A percentile compares a stretch with the other conserved stretches of the same genome.
Evolutionary conservation across 352 stramenopile genomes (phyloP).

Genomic region (Phytophthora europaea): DNA sequence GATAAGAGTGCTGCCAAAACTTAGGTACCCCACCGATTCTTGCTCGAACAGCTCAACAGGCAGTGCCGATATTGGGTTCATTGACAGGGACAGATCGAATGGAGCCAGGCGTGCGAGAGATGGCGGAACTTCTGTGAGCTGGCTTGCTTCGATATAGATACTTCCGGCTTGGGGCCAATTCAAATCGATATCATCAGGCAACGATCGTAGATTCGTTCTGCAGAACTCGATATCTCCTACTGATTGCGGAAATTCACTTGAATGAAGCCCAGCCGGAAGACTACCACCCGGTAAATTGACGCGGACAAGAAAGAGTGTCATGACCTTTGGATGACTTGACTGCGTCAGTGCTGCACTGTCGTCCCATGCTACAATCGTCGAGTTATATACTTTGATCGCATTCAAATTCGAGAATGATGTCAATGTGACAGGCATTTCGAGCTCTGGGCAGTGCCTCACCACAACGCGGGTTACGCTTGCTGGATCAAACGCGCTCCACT

Average conservation of each 20-base stretch:
- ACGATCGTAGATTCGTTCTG: slow-evolving; percentile 37
- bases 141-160: slow-evolving; percentile 31
- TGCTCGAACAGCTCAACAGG: slow-evolving; percentile 25
- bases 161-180: slow-evolving; percentile 34
- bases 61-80: slow-evolving; percentile 24
- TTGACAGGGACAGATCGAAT: slow-evolving; percentile 22
- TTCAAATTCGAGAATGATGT: slow-evolving; percentile 18
- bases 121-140: slow-evolving; percentile 18
- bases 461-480: slow-evolving; percentile 16
- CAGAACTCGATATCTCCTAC: slow-evolving; percentile 46
- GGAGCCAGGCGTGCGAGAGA: slow-evolving; percentile 23
- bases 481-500: slow-evolving; percentile 23
- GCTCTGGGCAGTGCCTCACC: slow-evolving; percentile 18
- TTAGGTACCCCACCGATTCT: slow-evolving; percentile 20
- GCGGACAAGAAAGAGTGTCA: slow-evolving; percentile 45
- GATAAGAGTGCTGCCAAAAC: slow-evolving; percentile 24
- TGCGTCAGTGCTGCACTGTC: slow-evolving; percentile 33
- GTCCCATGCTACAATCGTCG: slow-evolving; percentile 29
- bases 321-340: slow-evolving; percentile 36
- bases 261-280: slow-evolving; percentile 44
- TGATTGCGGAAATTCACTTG: slow-evolving; percentile 37
- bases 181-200: slow-evolving; percentile 46
- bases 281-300: slow-evolving; percentile 33
- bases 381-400: slow-evolving; percentile 40
- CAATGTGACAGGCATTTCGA: slow-evolving; percentile 21